Evolutionary conservation across 2,329 filamentous ascomycete genomes (phyloP).

Genomic region (Keithomyces neogunnii): DNA sequence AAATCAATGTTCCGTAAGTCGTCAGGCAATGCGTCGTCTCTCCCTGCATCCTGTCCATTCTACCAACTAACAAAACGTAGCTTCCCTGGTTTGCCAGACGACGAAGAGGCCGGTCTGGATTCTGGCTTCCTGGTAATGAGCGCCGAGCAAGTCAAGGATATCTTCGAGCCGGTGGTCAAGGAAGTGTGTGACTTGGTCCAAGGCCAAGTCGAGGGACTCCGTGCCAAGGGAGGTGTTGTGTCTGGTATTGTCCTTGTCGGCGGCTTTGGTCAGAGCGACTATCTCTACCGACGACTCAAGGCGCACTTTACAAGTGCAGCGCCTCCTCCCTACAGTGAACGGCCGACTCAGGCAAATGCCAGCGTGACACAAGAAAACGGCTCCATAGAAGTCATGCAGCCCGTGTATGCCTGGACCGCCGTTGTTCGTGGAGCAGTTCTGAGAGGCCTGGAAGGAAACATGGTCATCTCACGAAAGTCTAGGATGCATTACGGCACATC

Average conservation of each 20-base stretch:
- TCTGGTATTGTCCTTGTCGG: constrained; percentile 75
- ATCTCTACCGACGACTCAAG: constrained; percentile 64
- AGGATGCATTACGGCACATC: constrained; percentile 74
- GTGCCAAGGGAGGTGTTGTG: constrained; percentile 52
- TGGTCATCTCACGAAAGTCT: constrained; percentile 67
- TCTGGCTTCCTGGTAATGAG: constrained; percentile 69
- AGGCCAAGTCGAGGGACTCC: constrained; percentile 57
- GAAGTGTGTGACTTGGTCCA: constrained; percentile 60
- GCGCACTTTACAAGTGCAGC: constrained; percentile 54
- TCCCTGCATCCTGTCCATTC: constrained; percentile 4
- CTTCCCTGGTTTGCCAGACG: constrained; percentile 67
- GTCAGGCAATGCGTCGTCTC: too few species aligned
- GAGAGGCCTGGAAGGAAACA: constrained; percentile 66
- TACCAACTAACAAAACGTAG: constrained; percentile 19
- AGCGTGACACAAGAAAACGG: constrained; percentile 38
- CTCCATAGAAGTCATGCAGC: constrained; percentile 72
- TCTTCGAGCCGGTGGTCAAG: constrained; percentile 68
- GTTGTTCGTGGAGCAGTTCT: constrained; percentile 72
- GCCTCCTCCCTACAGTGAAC: constrained; percentile 57
- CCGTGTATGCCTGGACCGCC: constrained; percentile 73
- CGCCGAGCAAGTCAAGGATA: constrained; percentile 59
- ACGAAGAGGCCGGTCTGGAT: constrained; percentile 66
- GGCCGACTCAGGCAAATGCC: constrained; percentile 55
- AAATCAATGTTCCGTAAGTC: constrained; percentile 65
- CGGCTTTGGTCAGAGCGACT: constrained; percentile 73